Base-by-base conservation (phyloP, 1,284 basidiomycete species). In the Cutaneotrichosporon sp. region DNA sequence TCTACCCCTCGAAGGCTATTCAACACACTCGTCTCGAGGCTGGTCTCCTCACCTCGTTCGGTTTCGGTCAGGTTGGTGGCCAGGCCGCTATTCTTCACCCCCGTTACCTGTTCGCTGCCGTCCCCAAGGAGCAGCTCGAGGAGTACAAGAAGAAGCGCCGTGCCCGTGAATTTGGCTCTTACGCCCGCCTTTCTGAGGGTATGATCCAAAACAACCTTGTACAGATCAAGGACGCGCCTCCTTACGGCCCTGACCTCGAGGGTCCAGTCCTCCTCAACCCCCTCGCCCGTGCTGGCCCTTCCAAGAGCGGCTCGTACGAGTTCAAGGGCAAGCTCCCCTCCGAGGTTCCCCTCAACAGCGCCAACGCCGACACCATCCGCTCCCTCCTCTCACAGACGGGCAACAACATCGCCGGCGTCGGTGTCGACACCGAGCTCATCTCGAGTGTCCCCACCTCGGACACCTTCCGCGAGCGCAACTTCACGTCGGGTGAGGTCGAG, bases 41-140 rank as follows among this genome's bases (percentile, higher is more conserved):
- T 45, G 90, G 90, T 76, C 80, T 91, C 57, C 88, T 94, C 81
- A 97, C 94, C 4, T 97, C 92, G 17, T 98, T 98, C 78, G 96
- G 96, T 66, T 98, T 98, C 80, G 96, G 94, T 66, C 96, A 98
- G 82, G 93, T 97, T 61, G 96, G 94, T 60, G 96, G 94, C 58
- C 89, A 87, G 57, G 87, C 85, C 44, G 81, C 94, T 59, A 79
- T 97, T 63, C 73, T 98, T 52, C 86, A 98, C 76, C 91, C 96
- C 46, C 87, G 89, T 62, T 91, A 90, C 79, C 81, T 97, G 59
- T 85, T 92, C 61, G 94, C 86, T 49, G 81, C 87, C 12, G 77
- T 97, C 38, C 84, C 88, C 59, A 81, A 86, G 3, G 78, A 82
- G 26, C 73, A 80, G 57, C 94, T 92, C 65, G 82, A 84, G 46